Base-by-base conservation (phyloP, 129 eudicot species). In the Artemisia argyi region DNA sequence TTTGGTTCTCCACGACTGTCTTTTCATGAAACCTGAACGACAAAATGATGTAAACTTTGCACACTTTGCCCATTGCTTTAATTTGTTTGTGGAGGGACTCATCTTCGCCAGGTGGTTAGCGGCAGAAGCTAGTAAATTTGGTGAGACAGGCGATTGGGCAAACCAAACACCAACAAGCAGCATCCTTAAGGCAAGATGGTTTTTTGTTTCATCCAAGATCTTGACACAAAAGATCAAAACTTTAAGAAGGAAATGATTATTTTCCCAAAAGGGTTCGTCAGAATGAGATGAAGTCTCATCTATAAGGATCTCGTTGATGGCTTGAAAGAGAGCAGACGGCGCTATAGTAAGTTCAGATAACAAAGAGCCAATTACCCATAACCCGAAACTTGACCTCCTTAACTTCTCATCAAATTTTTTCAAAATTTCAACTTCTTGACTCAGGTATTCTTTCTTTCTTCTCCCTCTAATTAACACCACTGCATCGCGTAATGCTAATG, bases 91-190 rank as follows among this genome's bases (percentile, higher is more conserved):
- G 13, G 86, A 18, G 3, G 84, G 73, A 0, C 82, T 85, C 13
- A 87, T 76, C 46, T 39, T 39, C 46, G 11, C 46, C 46, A 39
- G 11, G 72, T 77, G 76, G 54, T 77, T 85, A 51, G 98, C 91
- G 30, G 96, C 94, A 2, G 87, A 71, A 2, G 96, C 91, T 46
- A 92, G 83, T 70, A 89, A 68, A 73, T 67, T 83, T 22, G 84
- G 83, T 51, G 94, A 81, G 64, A 92, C 55, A 17, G 96, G 96
- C 17, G 87, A 70, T 13, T 94, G 89, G n/a, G 96, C 91, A 68
- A 89, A 82, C 98, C 98, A 92, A 20, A 90, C 87, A 52, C 96
- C 98, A 6, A 82, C 91, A n/a, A 81, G 85, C 73, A 92, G 91
- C 96, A 89, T 89, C 61, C 82, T 87, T 17, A 83, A 77, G 61